Evolutionary conservation across 163 green algal species (phyloP), one percentile per base, ranked within the genome.

Genomic region (Chloromonas sp.): DNA sequence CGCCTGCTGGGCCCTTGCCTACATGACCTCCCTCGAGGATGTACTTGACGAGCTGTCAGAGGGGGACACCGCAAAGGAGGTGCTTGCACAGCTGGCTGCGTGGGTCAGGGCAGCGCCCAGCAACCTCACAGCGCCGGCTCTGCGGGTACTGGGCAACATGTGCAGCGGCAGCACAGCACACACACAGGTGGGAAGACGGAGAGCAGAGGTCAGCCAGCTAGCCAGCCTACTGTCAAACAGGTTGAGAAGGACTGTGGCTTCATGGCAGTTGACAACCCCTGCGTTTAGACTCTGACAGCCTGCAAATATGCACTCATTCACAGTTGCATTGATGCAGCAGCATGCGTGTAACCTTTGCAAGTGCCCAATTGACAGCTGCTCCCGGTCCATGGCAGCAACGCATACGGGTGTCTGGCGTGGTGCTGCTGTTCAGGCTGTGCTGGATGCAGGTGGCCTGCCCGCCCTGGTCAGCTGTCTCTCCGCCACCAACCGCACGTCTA

Each of bases 371-470:
- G 36, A 36, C 36, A 36, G 36, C 36, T 36, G 36, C 36, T 36
- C 36, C 36, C 36, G 36, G 36, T 36, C 36, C 36, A 36, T 36
- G 36, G 36, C 36, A 36, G 36, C 36, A 36, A 36, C 36, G 36
- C 36, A 36, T 36, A 36, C 36, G 36, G 36, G 36, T 36, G 36
- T 36, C 36, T 36, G 36, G 36, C 36, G 36, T 36, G 36, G 36
- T 36, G 36, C 36, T 36, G 36, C 36, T 36, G 36, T 36, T 36
- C 80, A 83, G 61, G 60, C 79, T 58, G 81, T 88, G 61, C 81
- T 88, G 60, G 82, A 86, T 70, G 86, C 83, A 0, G 86, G 83
- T 58, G 86, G 83, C 66, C 77, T 89, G 83, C 66, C 84, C 36
- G 86, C 84, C 66, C 83, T 87, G 80, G 76, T 89, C 60, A 78